phyloP scores from a whole-genome alignment of 805 yeast species.

The Candida maesae region DNA sequence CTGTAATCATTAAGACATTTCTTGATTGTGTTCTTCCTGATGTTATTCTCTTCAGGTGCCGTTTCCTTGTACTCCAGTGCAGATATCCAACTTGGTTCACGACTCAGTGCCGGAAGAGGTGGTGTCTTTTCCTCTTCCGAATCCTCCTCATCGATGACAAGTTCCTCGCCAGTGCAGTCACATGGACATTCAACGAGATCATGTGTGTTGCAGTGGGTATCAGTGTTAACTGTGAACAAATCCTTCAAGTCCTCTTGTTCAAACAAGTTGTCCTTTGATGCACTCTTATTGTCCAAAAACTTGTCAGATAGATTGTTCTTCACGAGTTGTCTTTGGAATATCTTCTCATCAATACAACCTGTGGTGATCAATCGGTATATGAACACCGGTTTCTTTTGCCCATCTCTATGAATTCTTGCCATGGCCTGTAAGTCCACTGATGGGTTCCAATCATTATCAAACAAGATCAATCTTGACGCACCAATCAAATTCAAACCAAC shows the following conservation, averaged over 20 bases:
- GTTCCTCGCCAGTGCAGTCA: slow-evolving; percentile 47
- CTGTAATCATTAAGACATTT: slow-evolving; percentile 58
- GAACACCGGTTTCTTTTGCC: slow-evolving; percentile 74
- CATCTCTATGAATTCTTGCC: slow-evolving; percentile 95
- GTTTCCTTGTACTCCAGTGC: slow-evolving; percentile 19
- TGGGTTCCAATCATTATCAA: slow-evolving; percentile 98
- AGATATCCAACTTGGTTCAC: slow-evolving; percentile 22
- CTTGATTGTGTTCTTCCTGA: slow-evolving; percentile 43
- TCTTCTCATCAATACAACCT: slow-evolving; percentile 92
- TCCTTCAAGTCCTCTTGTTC: slow-evolving; percentile 66
- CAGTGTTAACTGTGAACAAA: slow-evolving; percentile 56
- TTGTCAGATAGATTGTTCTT: slow-evolving; percentile 75
- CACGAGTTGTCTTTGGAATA: slow-evolving; percentile 85
- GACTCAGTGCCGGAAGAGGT: slow-evolving; percentile 2
- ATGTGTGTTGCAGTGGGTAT: slow-evolving; percentile 66
- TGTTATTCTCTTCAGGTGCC: slow-evolving; percentile 4
- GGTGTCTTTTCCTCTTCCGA: slow-evolving; percentile 21
- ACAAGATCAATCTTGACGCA: slow-evolving; percentile 77
- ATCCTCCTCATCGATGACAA: slow-evolving; percentile 16
- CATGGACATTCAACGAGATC: slow-evolving; percentile 68
- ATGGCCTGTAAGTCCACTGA: slow-evolving; percentile 88
- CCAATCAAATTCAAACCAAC: slow-evolving; percentile 88
- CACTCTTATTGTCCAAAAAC: slow-evolving; percentile 46
- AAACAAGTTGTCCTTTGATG: slow-evolving; percentile 62
- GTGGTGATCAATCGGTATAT: slow-evolving; percentile 82